Evolutionary conservation across 495 filamentous ascomycete species (phyloP).

Genomic region (Daldinia loculata): DNA sequence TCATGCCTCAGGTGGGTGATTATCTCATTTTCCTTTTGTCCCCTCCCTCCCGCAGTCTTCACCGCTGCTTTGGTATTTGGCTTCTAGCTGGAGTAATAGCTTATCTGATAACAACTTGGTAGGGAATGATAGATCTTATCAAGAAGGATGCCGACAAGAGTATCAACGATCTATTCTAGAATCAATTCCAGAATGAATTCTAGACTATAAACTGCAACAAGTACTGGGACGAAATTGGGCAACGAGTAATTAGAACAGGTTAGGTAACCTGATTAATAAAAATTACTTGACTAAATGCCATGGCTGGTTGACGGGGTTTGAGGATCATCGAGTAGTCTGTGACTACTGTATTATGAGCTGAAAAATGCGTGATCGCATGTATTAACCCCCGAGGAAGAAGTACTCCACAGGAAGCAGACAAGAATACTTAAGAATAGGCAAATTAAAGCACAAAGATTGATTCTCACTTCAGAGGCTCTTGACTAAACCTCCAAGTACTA

Average conservation of each 20-base stretch:
- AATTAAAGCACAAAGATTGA: background rate
- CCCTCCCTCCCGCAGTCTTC: background rate
- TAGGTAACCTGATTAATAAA: background rate
- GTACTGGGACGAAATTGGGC: background rate
- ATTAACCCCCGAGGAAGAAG: background rate
- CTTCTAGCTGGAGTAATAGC: background rate
- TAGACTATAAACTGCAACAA: background rate
- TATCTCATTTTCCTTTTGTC: background rate
- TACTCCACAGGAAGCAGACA: background rate
- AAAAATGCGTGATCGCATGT: background rate
- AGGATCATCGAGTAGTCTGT: background rate
- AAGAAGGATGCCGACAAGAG: slow-evolving; percentile 92
- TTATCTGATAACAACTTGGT: slow-evolving; percentile 21
- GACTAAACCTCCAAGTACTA: background rate
- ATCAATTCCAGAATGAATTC: background rate
- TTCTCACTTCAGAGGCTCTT: background rate
- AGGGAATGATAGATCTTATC: slow-evolving; percentile 96
- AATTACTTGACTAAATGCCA: background rate
- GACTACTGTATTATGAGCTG: background rate
- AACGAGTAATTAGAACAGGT: background rate
- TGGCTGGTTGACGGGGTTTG: background rate
- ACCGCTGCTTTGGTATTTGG: background rate
- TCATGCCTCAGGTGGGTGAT: slow-evolving; percentile 84
- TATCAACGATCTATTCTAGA: slow-evolving; percentile 84
- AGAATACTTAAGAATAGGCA: background rate